Percentiles rank a stretch among this genome's conserved stretches.
Conservation (phyloP, 805 yeast genomes). For the Metschnikowia borealis region DNA sequence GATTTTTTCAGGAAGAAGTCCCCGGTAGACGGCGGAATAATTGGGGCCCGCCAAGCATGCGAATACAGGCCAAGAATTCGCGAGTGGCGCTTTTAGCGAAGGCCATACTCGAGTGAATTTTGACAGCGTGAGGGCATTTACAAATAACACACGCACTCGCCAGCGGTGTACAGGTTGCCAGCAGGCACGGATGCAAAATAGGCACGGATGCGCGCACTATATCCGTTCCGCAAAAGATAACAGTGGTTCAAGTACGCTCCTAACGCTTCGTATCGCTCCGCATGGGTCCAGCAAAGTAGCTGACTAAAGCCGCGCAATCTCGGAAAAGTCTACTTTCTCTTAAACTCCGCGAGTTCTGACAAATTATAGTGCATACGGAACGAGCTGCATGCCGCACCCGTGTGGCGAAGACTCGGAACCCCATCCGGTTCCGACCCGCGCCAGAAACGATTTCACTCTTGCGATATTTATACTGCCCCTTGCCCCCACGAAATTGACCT, state of each 20-base stretch:
- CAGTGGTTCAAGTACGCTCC: not conserved
- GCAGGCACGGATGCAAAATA: no score
- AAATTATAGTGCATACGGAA: not conserved
- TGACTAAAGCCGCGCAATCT: not conserved
- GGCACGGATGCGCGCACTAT: no score
- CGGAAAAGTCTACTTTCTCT: not conserved
- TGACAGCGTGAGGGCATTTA: not conserved
- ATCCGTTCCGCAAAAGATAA: no score
- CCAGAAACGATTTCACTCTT: not conserved
- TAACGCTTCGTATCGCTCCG: no score
- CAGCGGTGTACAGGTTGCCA: no score
- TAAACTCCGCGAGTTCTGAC: not conserved
- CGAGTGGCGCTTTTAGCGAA: not conserved
- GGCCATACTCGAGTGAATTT: not conserved
- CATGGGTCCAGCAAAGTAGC: not conserved
- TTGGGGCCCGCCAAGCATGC: not conserved
- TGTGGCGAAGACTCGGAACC: not conserved
- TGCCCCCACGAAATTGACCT: not conserved
- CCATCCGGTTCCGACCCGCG: constrained; percentile 2
- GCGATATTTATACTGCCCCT: not conserved
- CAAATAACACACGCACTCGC: no score
- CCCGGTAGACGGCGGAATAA: no score
- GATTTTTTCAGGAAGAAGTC: no score
- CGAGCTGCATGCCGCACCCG: not conserved
- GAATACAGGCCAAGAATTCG: not conserved